Evolutionary conservation across 805 yeast species (phyloP).

Genomic region (Candida pseudoglaebosa): DNA sequence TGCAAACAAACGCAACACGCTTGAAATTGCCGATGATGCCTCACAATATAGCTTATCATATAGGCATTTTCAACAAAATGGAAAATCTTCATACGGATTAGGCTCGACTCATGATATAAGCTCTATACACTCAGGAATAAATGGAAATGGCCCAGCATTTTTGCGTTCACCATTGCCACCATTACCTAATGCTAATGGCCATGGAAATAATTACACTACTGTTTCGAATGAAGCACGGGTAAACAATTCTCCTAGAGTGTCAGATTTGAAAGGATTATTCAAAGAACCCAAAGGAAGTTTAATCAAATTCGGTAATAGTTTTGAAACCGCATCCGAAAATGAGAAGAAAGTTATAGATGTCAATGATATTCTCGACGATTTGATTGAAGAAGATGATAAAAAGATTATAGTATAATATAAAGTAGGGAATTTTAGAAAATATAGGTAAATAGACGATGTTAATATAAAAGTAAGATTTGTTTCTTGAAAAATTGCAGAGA

Average conservation of each 20-base stretch:
- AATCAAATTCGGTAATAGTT: constrained; percentile 5
- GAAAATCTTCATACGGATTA: constrained; percentile 21
- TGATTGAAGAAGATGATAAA: constrained; percentile 33
- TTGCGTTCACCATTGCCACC: constrained; percentile 3
- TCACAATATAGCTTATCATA: constrained; percentile 4
- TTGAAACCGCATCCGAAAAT: constrained; percentile 17
- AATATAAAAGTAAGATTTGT: too few species aligned
- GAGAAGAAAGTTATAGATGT: constrained; percentile 22
- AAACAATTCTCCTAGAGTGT: constrained; percentile 26
- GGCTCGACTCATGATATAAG: constrained; percentile 40
- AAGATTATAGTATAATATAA: constrained; percentile 17
- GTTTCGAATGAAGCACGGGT: constrained; percentile 13
- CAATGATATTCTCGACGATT: constrained; percentile 29
- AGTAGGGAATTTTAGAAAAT: too few species aligned
- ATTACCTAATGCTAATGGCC: constrained; percentile 3
- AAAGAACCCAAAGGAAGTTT: constrained; percentile 5
- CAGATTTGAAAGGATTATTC: constrained; percentile 28
- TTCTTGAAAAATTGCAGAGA: too few species aligned
- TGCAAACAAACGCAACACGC: background rate
- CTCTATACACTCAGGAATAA: constrained; percentile 36
- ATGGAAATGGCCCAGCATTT: constrained; percentile 3
- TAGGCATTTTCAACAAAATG: constrained; percentile 4
- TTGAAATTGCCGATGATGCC: constrained; percentile 7
- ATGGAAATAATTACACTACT: constrained; percentile 13
- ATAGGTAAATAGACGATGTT: too few species aligned